These are phyloP conservation scores for Suillus americanus DNA, from an alignment of 768 basidiomycete species.

Conservation along the genomic window DNA sequence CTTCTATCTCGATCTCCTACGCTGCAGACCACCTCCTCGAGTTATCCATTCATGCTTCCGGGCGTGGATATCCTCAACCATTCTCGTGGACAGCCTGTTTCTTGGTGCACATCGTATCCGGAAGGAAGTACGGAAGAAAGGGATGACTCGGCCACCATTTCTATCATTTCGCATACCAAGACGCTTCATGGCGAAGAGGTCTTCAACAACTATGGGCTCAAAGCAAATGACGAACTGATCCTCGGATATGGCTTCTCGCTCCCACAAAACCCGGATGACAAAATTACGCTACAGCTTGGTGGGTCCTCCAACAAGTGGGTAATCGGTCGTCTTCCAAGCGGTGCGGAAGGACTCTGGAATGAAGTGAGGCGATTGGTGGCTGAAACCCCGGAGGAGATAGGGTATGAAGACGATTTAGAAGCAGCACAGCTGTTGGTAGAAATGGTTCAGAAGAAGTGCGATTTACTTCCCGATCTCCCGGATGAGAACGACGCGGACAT, in stretches of 20 bases:
- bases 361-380: slow-evolving; percentile 42
- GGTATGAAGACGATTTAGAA: slow-evolving; percentile 62
- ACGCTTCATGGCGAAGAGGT: slow-evolving; percentile 52
- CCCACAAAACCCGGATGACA: slow-evolving; percentile 80
- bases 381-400: slow-evolving; percentile 26
- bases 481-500: slow-evolving; percentile 25
- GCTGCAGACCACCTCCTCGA: slow-evolving; percentile 45
- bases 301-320: slow-evolving; percentile 55
- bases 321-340: slow-evolving; percentile 54
- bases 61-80: slow-evolving; percentile 89
- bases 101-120: slow-evolving; percentile 66
- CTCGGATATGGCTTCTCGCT: slow-evolving; percentile 91
- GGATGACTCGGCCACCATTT: slow-evolving; percentile 48
- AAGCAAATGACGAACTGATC: slow-evolving; percentile 87
- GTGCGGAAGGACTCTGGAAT: slow-evolving; percentile 61
- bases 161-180: slow-evolving; percentile 56
- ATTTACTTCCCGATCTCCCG: slow-evolving; percentile 44
- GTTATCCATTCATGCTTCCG: slow-evolving; percentile 81
- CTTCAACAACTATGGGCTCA: slow-evolving; percentile 91
- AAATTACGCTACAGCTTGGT: slow-evolving; percentile 76
- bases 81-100: slow-evolving; percentile 72
- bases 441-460: slow-evolving; percentile 58
- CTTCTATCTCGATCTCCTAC: slow-evolving; percentile 62
- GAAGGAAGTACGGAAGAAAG: slow-evolving; percentile 15
- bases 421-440: slow-evolving; percentile 57